Conservation (phyloP, 805 yeast genomes). For the Kuraishia floccosa region DNA sequence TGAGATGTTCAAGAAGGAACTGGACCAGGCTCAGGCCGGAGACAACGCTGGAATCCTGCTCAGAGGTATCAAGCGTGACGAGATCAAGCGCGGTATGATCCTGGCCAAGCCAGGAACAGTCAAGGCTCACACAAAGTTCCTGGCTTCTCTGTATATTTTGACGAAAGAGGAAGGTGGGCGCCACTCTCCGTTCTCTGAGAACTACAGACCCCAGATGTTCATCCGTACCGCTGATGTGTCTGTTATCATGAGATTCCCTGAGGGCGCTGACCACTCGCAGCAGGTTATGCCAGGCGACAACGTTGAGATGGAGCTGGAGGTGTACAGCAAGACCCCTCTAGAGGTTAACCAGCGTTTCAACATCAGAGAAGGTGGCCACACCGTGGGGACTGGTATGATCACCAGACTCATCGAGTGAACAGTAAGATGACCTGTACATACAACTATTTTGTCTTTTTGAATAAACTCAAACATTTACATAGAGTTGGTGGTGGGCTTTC, state of each 20-base stretch:
- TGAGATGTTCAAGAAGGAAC: slow-evolving; percentile 99
- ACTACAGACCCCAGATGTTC: slow-evolving; percentile 97
- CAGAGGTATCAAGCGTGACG: slow-evolving; percentile 98
- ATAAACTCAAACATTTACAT: too few species aligned
- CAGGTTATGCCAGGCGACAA: slow-evolving; percentile 98
- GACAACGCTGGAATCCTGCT: slow-evolving; percentile 96
- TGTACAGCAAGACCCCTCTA: slow-evolving; percentile 84
- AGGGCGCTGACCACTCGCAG: slow-evolving; percentile 69
- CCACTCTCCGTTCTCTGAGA: slow-evolving; percentile 92
- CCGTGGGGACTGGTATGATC: slow-evolving; percentile 97
- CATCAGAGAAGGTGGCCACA: slow-evolving; percentile 98
- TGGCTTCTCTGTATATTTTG: slow-evolving; percentile 86
- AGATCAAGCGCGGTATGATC: slow-evolving; percentile 95
- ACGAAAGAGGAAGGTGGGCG: slow-evolving; percentile 99
- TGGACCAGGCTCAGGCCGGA: slow-evolving; percentile 97
- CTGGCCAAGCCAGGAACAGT: slow-evolving; percentile 87
- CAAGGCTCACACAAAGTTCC: slow-evolving; percentile 85
- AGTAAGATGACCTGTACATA: too few species aligned
- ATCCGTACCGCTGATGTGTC: slow-evolving; percentile 95
- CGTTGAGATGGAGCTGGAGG: slow-evolving; percentile 87
- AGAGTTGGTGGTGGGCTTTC: too few species aligned
- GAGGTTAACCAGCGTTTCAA: slow-evolving; percentile 98
- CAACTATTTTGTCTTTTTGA: too few species aligned
- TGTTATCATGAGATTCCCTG: slow-evolving; percentile 83
- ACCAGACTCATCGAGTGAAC: slow-evolving; percentile 56